phyloP scores from a whole-genome alignment of 352 stramenopile genomes.

The Pseudoperonospora humuli region DNA sequence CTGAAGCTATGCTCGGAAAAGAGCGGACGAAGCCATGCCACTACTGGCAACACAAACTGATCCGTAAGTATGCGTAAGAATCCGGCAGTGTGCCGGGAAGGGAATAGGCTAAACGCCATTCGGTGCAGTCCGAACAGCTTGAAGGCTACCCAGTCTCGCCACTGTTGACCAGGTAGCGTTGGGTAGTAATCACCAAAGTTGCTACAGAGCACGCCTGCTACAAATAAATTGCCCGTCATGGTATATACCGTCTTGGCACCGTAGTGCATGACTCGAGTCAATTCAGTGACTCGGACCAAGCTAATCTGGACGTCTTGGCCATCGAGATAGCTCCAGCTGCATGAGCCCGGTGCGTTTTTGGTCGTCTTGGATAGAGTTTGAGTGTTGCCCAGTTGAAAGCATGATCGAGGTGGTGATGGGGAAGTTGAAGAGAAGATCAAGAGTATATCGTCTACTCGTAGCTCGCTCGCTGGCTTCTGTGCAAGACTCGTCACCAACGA shows the following conservation, averaged over 20 bases:
- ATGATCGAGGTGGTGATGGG: conserved; percentile 8
- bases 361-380: conserved; percentile 14
- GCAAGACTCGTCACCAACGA: conserved; percentile 12
- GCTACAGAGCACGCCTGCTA: conserved; percentile 61
- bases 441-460: conserved; percentile 41
- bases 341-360: conserved; percentile 11
- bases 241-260: conserved; percentile 59
- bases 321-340: conserved; percentile 3
- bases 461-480: conserved; percentile 42
- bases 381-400: conserved; percentile 8
- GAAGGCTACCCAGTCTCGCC: conserved; percentile 34
- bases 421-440: conserved; percentile 15
- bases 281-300: conserved; percentile 19
- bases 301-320: neutral
- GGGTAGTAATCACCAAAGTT: conserved; percentile 75
- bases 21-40: conserved; percentile 22
- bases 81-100: conserved; percentile 32
- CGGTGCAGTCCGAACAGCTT: conserved; percentile 48
- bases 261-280: conserved; percentile 18
- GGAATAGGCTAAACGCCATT: conserved; percentile 39
- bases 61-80: conserved; percentile 42
- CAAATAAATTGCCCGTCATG: conserved; percentile 53
- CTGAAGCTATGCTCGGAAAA: conserved; percentile 13
- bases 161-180: conserved; percentile 18
- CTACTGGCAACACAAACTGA: conserved; percentile 33